Conservation (phyloP, 116 monocot genomes). For the Dioscorea cayenensis region DNA sequence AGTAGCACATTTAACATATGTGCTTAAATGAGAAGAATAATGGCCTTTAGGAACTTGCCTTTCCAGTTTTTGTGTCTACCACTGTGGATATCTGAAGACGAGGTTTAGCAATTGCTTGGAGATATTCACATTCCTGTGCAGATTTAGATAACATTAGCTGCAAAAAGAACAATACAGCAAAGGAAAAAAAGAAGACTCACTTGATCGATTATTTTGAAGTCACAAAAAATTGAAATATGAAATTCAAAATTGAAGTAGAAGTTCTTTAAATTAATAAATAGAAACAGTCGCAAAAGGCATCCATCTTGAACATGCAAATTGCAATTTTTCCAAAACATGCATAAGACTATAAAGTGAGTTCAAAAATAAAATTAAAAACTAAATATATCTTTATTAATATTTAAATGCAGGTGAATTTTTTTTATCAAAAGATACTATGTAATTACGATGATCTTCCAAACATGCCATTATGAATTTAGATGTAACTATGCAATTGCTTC, state of each 20-base stretch:
- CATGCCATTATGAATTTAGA: no score
- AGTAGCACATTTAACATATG: neutral
- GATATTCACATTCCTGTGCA: constrained; percentile 83
- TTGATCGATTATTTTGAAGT: neutral
- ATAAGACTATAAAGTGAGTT: no score
- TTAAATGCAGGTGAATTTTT: no score
- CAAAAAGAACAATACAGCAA: neutral
- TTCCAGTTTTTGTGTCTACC: constrained; percentile 77
- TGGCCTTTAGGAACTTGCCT: constrained; percentile 38
- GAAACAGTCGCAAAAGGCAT: neutral
- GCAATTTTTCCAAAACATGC: no score
- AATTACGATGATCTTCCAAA: no score
- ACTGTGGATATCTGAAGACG: constrained; percentile 80
- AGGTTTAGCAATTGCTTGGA: constrained; percentile 68
- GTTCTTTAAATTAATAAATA: neutral
- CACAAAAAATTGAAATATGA: neutral
- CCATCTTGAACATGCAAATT: no score
- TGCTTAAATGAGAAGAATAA: neutral
- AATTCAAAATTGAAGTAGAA: neutral
- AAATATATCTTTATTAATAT: no score
- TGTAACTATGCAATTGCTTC: no score
- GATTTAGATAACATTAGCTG: neutral
- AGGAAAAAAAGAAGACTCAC: neutral
- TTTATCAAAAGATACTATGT: no score
- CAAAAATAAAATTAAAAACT: no score